Base-by-base conservation (phyloP, 2,329 filamentous ascomycete species). In the Mollisia scopiformis region DNA sequence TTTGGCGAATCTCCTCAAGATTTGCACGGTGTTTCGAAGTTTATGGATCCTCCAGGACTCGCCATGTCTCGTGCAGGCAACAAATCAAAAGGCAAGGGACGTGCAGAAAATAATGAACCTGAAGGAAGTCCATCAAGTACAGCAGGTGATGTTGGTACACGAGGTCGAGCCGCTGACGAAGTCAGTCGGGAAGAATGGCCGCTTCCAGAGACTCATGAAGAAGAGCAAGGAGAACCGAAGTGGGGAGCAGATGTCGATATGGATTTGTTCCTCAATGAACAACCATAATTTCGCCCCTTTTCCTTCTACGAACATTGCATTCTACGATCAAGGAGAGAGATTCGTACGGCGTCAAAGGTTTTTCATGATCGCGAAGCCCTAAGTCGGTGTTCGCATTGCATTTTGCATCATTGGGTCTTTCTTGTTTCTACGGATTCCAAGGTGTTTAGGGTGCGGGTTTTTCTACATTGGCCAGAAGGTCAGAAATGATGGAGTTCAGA, bases 1-100 rank as follows among this genome's bases (percentile, higher is more conserved):
- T 73, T 73, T 49, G 58, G 55, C 23, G 61, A 62, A 14, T 66
- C 64, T 27, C 65, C 59, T 54, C 66, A 67, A 51, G 67, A n/a
- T n/a, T n/a, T n/a, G n/a, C n/a, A n/a, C n/a, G n/a, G 66, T 16
- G 58, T 67, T 19, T 59, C 65, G 16, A 64, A 67, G 49, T n/a
- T n/a, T n/a, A n/a, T n/a, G n/a, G n/a, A n/a, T n/a, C n/a, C n/a
- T n/a, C n/a, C n/a, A n/a, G n/a, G n/a, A n/a, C n/a, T n/a, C n/a
- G n/a, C n/a, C n/a, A n/a, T n/a, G n/a, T n/a, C n/a, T n/a, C n/a
- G n/a, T n/a, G n/a, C n/a, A 72, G 19, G 59, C 72, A 11, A 73
- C 70, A 14, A 69, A 73, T 55, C 64, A 66, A 46, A 68, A 63
- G 35, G 66, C 69, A 19, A 64, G 66, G 10, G 61, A 35, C 11